Percentiles rank a stretch among this genome's conserved stretches.
These are phyloP conservation scores for Dacryopinax spathularia DNA, from an alignment of 768 basidiomycete genomes.

Conservation along the genomic window DNA sequence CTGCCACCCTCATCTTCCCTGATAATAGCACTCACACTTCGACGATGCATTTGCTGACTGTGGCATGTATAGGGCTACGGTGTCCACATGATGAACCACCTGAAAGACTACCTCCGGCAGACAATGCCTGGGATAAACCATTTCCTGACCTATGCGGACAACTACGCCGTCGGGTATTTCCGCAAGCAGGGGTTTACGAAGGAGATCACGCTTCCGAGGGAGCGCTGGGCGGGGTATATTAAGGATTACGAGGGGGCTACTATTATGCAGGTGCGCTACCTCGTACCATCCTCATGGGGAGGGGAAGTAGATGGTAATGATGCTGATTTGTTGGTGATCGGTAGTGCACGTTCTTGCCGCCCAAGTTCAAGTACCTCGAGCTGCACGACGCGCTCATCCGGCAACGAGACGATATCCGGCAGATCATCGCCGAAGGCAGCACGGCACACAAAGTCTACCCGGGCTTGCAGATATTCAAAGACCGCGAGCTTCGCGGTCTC, in stretches of 20 bases:
- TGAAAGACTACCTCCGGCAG: slow-evolving; percentile 79
- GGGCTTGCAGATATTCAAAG: slow-evolving; percentile 64
- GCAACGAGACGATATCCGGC: slow-evolving; percentile 52
- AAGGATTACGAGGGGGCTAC: slow-evolving; percentile 99
- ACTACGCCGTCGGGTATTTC: slow-evolving; percentile 98
- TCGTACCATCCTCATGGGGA: not conserved
- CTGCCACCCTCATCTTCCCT: not conserved
- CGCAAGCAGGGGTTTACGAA: slow-evolving; percentile 96
- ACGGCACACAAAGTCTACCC: slow-evolving; percentile 72
- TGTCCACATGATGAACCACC: slow-evolving; percentile 95
- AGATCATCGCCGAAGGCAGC: slow-evolving; percentile 59
- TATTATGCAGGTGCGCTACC: slow-evolving; percentile 61
- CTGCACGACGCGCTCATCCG: slow-evolving; percentile 56
- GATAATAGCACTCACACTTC: not conserved
- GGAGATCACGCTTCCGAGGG: slow-evolving; percentile 82
- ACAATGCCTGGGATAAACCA: slow-evolving; percentile 80
- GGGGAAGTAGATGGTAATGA: not conserved
- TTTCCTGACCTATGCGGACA: slow-evolving; percentile 96
- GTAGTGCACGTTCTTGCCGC: slow-evolving; percentile 69
- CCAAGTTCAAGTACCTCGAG: slow-evolving; percentile 76
- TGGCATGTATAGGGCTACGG: slow-evolving; percentile 72
- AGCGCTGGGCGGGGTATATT: slow-evolving; percentile 96
- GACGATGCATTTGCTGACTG: not conserved
- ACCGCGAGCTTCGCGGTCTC: slow-evolving; percentile 28
- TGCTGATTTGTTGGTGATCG: not conserved